phyloP scores from a whole-genome alignment of 2,329 filamentous ascomycete species.

The Diaporthe sp. region DNA sequence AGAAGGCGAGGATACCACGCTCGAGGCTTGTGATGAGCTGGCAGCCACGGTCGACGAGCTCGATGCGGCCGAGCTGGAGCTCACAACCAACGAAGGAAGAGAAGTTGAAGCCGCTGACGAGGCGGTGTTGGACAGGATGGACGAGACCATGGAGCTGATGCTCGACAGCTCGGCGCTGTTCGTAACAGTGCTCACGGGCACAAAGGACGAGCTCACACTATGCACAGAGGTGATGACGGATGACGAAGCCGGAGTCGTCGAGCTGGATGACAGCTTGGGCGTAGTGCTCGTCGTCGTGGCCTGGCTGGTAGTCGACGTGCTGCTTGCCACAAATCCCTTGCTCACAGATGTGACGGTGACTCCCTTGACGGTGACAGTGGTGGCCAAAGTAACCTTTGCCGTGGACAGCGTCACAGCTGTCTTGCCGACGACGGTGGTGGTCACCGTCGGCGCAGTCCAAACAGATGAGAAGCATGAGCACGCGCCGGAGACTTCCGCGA shows the following conservation, averaged over 20 bases:
- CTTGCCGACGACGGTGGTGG: not conserved
- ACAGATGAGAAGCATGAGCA: slow-evolving; percentile 30
- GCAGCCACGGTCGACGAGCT: not conserved
- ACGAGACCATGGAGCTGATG: slow-evolving; percentile 13
- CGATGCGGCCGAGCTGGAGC: not conserved
- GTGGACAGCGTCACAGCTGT: slow-evolving; percentile 17
- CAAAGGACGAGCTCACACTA: slow-evolving; percentile 29
- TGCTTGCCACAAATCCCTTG: not conserved
- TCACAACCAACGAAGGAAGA: not conserved
- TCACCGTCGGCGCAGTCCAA: slow-evolving; percentile 15
- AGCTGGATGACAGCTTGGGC: not conserved
- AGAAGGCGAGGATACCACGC: not conserved
- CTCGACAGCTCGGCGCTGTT: slow-evolving; percentile 27
- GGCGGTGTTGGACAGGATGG: not conserved
- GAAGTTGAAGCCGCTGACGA: not conserved
- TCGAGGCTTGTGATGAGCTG: not conserved
- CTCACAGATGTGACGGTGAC: slow-evolving; percentile 25
- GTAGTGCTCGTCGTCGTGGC: not conserved
- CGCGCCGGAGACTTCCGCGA: not conserved
- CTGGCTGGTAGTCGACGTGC: not conserved
- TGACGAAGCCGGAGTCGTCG: slow-evolving; percentile 4
- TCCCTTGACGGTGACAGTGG: slow-evolving; percentile 12
- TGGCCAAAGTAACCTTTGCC: slow-evolving; percentile 11
- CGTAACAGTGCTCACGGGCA: slow-evolving; percentile 29
- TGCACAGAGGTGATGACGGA: slow-evolving; percentile 18